Percentiles rank a stretch among this genome's conserved stretches.
Evolutionary conservation across 768 basidiomycete genomes (phyloP).

Genomic region (Phanerochaete sordida): DNA sequence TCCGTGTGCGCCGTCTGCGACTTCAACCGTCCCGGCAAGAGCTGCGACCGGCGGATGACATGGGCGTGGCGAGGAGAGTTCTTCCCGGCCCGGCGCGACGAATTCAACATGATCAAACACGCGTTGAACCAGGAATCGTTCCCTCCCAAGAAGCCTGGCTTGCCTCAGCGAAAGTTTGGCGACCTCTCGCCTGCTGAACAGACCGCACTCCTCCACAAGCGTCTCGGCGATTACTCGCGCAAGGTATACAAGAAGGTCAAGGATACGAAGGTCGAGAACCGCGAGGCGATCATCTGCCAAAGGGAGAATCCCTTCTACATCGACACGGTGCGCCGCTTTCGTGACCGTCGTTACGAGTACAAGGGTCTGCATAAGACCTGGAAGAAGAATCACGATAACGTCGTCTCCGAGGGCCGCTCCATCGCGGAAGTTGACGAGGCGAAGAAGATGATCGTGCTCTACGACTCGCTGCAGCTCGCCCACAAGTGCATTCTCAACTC

Average conservation of each 20-base stretch:
- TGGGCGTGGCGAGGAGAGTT: slow-evolving; percentile 99
- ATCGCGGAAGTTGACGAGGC: slow-evolving; percentile 93
- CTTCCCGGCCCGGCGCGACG: slow-evolving; percentile 95
- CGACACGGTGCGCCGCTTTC: slow-evolving; percentile 94
- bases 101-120: slow-evolving; percentile 98
- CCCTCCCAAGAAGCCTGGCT: slow-evolving; percentile 73
- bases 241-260: slow-evolving; percentile 99
- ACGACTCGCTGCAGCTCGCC: slow-evolving; percentile 96
- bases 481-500: slow-evolving; percentile 99
- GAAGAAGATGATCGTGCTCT: slow-evolving; percentile 97
- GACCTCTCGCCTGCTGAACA: slow-evolving; percentile 86
- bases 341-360: slow-evolving; percentile 98
- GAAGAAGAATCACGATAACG: slow-evolving; percentile 95
- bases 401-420: slow-evolving; percentile 61
- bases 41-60: slow-evolving; percentile 87
- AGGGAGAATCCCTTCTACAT: slow-evolving; percentile 98
- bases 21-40: slow-evolving; percentile 94
- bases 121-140: slow-evolving; percentile 94
- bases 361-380: slow-evolving; percentile 98
- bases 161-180: slow-evolving; percentile 72
- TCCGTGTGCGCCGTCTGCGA: slow-evolving; percentile 97
- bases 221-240: slow-evolving; percentile 95
- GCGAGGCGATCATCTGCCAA: slow-evolving; percentile 95
- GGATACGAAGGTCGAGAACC: slow-evolving; percentile 92
- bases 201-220: slow-evolving; percentile 90